Base-by-base conservation (phyloP, 1,284 basidiomycete genomes). In the Sporisorium sorghi region DNA sequence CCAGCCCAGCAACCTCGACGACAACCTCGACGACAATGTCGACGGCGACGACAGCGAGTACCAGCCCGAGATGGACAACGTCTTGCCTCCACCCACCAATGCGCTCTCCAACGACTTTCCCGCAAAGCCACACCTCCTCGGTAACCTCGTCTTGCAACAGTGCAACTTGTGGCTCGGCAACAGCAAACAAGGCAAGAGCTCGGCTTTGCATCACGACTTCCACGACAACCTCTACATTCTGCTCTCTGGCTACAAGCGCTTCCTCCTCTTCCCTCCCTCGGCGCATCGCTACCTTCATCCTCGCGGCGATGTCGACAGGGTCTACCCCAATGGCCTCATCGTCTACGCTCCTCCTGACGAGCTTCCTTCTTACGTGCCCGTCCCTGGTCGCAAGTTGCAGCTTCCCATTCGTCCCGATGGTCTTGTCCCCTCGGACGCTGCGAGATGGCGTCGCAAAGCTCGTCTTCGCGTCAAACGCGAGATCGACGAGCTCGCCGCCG, bases 211-310 rank as follows among this genome's bases (percentile, higher is more conserved):
- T 57, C 83, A 84, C 54, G 83, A 84, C 55, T 83, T 83, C 33
- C 83, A 84, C 58, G 83, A 84, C 55, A 84, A 84, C 35, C 76
- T 84, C 33, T 84, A 84, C 69, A 63, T 83, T 35, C 71, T 83
- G 7, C 67, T 84, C n/a, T 77, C 76, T 11, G 83, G 83, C 32
- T 68, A 74, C 50, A 84, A 84, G 44, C 72, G 83, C 17, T 82
- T 84, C 44, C 58, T 84, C n/a, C 73, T 84, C 46, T 84, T 82
- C 39, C 83, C 83, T 2, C 83, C 83, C 5, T 59, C 70, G 2
- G 77, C 80, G 19, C 73, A 82, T 59, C 52, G 53, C 8, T 73
- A 67, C 32, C 58, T 84, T 19, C 75, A 81, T 59, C 64, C 78
- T 9, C 62, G 77, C 7, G 83, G 83, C 24, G 15, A 57, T 9